Evolutionary conservation across 108 stramenopile species (phyloP).

Genomic region (Nitzschia sp.): DNA sequence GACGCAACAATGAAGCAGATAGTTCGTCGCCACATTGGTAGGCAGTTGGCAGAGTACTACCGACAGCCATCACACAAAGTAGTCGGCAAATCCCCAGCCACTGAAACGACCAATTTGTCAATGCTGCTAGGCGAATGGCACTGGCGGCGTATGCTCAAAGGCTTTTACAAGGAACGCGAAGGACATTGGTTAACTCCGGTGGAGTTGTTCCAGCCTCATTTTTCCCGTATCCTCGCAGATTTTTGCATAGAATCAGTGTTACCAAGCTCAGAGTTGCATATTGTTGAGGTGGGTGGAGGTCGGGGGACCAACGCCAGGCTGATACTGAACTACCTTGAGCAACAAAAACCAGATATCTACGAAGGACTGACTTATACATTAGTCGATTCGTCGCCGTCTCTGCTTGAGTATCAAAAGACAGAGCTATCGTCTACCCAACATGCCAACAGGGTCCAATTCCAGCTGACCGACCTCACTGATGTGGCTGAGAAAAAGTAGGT

Average conservation of each 20-base stretch:
- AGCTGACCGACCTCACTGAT: slow-evolving; percentile 62
- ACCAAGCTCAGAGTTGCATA: slow-evolving; percentile 22
- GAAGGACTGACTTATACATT: slow-evolving; percentile 64
- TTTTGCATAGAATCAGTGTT: slow-evolving; percentile 43
- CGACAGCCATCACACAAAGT: slow-evolving; percentile 47
- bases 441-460: slow-evolving; percentile 55
- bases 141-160: slow-evolving; percentile 56
- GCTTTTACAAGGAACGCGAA: slow-evolving; percentile 57
- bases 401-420: slow-evolving; percentile 61
- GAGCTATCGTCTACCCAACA: slow-evolving; percentile 40
- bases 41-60: slow-evolving; percentile 46
- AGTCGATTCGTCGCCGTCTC: slow-evolving; percentile 73
- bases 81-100: slow-evolving; percentile 30
- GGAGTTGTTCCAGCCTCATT: slow-evolving; percentile 74
- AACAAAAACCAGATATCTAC: slow-evolving; percentile 50
- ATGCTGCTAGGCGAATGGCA: slow-evolving; percentile 72
- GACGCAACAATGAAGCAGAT: slow-evolving; percentile 17
- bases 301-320: slow-evolving; percentile 79
- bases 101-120: slow-evolving; percentile 41
- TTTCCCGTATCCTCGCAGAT: slow-evolving; percentile 70
- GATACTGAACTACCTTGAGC: slow-evolving; percentile 56
- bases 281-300: slow-evolving; percentile 82
- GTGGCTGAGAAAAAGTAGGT: slow-evolving; percentile 66
- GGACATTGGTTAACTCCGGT: slow-evolving; percentile 89
- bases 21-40: slow-evolving; percentile 37